phyloP scores from a whole-genome alignment of 2,329 filamentous ascomycete genomes.

The Botrytis aclada region DNA sequence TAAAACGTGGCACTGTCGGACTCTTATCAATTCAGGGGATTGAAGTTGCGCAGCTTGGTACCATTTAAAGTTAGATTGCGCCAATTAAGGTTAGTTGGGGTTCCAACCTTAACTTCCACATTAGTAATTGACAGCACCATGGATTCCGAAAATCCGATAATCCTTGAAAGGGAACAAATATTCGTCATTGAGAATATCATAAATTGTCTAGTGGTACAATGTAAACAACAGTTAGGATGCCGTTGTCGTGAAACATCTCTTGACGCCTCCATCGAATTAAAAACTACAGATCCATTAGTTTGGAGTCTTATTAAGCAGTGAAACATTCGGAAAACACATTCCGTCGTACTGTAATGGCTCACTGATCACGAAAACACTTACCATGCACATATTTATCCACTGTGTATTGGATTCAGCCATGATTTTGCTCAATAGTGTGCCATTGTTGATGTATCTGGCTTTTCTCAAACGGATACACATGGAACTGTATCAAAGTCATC shows the following conservation, averaged over 20 bases:
- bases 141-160: too few species aligned
- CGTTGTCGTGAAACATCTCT: background rate
- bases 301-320: background rate
- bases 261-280: background rate
- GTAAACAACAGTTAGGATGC: background rate
- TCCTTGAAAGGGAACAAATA: background rate
- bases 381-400: background rate
- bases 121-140: background rate
- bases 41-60: background rate
- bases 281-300: background rate
- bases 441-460: background rate
- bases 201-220: background rate
- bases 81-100: background rate
- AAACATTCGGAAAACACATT: background rate
- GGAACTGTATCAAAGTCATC: background rate
- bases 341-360: too few species aligned
- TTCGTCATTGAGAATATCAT: background rate
- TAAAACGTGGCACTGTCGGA: background rate
- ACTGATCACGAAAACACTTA: background rate
- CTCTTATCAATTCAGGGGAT: background rate
- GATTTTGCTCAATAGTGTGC: background rate
- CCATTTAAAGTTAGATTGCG: background rate
- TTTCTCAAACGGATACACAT: background rate
- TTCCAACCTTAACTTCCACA: background rate
- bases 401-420: too few species aligned